A percentile compares a stretch with the other conserved stretches of the same genome.
phyloP scores from a whole-genome alignment of 306 rosid genomes.

The Castanospermum australe region DNA sequence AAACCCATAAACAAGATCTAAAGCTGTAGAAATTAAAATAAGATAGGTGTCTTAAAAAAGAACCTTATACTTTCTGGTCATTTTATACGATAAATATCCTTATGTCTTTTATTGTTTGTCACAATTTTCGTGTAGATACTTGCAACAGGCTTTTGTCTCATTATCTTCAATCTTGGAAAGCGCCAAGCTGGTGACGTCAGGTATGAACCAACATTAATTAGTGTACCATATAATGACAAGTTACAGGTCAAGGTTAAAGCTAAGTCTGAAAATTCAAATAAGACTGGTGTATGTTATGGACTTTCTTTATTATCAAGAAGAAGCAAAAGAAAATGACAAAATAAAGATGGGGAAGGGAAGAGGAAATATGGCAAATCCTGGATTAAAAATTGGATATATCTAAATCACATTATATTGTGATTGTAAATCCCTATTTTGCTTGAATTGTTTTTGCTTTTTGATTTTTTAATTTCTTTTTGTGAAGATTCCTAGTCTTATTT shows the following conservation, averaged over 20 bases:
- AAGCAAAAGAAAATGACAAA: slow-evolving; percentile 6
- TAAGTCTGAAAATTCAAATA: slow-evolving; percentile 21
- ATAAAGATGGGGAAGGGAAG: neutral
- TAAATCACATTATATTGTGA: neutral
- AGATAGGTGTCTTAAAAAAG: neutral
- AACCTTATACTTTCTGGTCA: neutral
- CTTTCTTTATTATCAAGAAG: neutral
- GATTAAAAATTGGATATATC: slow-evolving; percentile 1
- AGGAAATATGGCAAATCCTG: neutral
- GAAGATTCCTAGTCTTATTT: neutral
- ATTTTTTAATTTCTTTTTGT: neutral
- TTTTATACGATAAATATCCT: neutral
- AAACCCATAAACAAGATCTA: neutral
- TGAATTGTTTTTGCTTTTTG: neutral
- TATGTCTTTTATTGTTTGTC: slow-evolving; percentile 11
- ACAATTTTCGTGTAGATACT: slow-evolving; percentile 55
- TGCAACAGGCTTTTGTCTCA: slow-evolving; percentile 81
- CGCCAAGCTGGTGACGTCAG: slow-evolving; percentile 86
- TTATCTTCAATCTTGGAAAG: slow-evolving; percentile 83
- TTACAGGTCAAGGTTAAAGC: slow-evolving; percentile 4
- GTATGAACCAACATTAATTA: slow-evolving; percentile 39
- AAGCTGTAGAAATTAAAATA: slow-evolving; percentile 19
- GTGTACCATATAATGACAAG: slow-evolving; percentile 12
- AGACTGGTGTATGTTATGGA: neutral
- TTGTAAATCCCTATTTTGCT: neutral